Conservation (phyloP, 164 flowering plant genomes). For the Umbellularia californica region DNA sequence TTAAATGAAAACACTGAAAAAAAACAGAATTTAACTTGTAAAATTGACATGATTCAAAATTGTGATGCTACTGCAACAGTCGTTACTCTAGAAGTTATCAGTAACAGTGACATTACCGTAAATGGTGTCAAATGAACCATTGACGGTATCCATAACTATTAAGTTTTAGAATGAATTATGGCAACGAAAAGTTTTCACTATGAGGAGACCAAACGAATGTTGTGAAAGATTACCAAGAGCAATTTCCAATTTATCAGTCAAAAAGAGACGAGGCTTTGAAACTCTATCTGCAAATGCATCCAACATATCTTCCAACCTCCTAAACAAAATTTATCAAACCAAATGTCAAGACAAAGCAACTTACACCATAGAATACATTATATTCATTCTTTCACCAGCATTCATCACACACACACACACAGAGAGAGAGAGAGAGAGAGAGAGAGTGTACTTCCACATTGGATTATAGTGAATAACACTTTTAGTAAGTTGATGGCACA, state of each 20-base stretch:
- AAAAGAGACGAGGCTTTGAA: conserved; percentile 76
- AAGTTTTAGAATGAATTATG: background rate
- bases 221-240: conserved; percentile 64
- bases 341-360: background rate
- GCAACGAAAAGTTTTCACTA: background rate
- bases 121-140: background rate
- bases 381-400: background rate
- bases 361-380: background rate
- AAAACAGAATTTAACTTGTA: background rate
- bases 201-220: background rate
- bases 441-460: background rate
- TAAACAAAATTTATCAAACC: conserved; percentile 15
- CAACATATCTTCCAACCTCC: conserved; percentile 84
- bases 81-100: background rate
- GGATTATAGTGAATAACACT: too few relatives aligned
- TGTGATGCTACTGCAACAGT: background rate
- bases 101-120: background rate
- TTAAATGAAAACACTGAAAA: background rate
- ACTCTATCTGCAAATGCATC: conserved; percentile 86
- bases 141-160: background rate
- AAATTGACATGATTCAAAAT: background rate
- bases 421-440: background rate
- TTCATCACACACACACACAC: too few relatives aligned
- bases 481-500: too few relatives aligned
- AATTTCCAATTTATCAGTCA: conserved; percentile 93